These are phyloP conservation scores for Kandelia obovata DNA, from an alignment of 345 rosid species.

Conservation along the genomic window DNA sequence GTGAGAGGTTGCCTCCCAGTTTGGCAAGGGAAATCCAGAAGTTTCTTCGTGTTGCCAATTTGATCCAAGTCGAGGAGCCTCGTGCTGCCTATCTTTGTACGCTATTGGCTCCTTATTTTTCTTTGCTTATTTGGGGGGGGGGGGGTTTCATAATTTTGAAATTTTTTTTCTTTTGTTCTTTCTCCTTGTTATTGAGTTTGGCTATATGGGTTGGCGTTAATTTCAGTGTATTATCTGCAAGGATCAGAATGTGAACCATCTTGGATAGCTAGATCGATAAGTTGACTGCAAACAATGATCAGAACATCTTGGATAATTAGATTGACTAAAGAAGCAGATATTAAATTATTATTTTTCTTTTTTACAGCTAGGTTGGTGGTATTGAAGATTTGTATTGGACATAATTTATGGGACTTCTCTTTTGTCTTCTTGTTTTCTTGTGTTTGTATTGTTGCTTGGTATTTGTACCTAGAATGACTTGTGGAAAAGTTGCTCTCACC, in stretches of 20 bases:
- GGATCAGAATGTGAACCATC: too few relatives aligned
- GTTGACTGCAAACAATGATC: too few relatives aligned
- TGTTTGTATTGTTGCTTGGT: not conserved
- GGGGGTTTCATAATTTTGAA: not conserved
- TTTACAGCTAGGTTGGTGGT: too few relatives aligned
- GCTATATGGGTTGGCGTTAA: too few relatives aligned
- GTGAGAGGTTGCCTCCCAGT: slow-evolving; percentile 81
- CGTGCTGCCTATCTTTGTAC: slow-evolving; percentile 81
- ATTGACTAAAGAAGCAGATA: too few relatives aligned
- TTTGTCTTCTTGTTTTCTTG: not conserved
- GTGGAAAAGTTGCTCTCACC: too few relatives aligned
- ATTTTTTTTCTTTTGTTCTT: not conserved
- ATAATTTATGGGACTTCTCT: too few relatives aligned
- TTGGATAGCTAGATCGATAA: too few relatives aligned
- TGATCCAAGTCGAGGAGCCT: slow-evolving; percentile 61
- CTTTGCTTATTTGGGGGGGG: not conserved
- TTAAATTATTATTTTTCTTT: too few relatives aligned
- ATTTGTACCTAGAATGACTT: not conserved
- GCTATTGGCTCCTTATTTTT: slow-evolving; percentile 14
- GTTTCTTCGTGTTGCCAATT: slow-evolving; percentile 88
- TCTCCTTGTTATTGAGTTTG: not conserved
- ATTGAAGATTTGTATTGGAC: too few relatives aligned
- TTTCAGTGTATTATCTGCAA: too few relatives aligned
- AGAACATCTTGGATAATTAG: too few relatives aligned
- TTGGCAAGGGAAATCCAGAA: slow-evolving; percentile 66